Conservation (phyloP, 306 rosid genomes). For the Cicer bijugum region DNA sequence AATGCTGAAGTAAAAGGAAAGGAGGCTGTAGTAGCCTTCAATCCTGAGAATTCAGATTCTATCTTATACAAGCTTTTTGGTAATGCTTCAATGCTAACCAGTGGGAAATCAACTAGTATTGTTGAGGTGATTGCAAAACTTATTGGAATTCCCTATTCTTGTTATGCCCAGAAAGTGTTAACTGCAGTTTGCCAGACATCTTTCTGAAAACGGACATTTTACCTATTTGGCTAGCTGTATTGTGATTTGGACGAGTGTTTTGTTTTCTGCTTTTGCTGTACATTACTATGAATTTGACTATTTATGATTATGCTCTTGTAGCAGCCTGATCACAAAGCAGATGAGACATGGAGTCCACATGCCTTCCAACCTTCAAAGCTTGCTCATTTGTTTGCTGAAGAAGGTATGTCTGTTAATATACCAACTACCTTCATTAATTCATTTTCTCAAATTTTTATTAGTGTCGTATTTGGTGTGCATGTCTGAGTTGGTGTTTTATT, state of each 20-base stretch:
- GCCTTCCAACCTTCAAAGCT: conserved; percentile 78
- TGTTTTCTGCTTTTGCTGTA: conserved; percentile 28
- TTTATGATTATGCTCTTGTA: conserved; percentile 41
- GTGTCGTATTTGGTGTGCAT: no score
- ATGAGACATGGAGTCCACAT: conserved; percentile 63
- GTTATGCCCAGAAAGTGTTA: conserved; percentile 23
- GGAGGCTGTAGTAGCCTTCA: conserved; percentile 51
- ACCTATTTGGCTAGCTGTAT: conserved; percentile 4
- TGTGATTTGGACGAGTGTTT: conserved; percentile 15
- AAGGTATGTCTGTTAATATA: conserved; percentile 54
- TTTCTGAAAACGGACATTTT: conserved; percentile 18
- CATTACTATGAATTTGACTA: conserved; percentile 39
- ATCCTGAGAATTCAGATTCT: conserved; percentile 63
- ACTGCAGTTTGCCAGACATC: conserved; percentile 25
- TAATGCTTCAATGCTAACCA: conserved; percentile 55
- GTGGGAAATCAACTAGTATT: conserved; percentile 53
- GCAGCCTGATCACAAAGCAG: conserved; percentile 61
- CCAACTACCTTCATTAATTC: no score
- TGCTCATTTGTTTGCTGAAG: conserved; percentile 89
- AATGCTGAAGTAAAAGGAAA: conserved; percentile 59
- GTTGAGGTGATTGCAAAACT: conserved; percentile 61
- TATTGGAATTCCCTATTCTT: conserved; percentile 27
- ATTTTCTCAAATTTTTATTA: no score
- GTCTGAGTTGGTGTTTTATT: no score
- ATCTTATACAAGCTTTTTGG: conserved; percentile 76